phyloP scores from a whole-genome alignment of 192 early-diverging fungal genomes.

The Linnemannia exigua region DNA sequence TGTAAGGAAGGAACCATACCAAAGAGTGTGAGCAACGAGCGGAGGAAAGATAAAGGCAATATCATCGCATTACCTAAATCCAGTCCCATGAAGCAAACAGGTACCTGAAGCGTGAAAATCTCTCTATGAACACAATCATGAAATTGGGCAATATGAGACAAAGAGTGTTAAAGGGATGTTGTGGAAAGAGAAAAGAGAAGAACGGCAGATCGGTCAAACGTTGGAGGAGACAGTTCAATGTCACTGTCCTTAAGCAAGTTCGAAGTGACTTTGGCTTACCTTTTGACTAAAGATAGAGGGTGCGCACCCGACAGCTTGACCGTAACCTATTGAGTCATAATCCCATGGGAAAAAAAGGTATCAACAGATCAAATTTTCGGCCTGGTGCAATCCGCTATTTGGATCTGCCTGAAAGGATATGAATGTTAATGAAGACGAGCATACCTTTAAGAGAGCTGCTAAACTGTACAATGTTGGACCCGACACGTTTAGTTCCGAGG shows the following conservation, averaged over 20 bases:
- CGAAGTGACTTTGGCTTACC: not conserved
- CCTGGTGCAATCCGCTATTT: not conserved
- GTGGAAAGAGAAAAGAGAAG: too few relatives aligned
- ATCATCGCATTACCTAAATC: not conserved
- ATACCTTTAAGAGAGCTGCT: conserved; percentile 41
- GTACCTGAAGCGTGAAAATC: conserved; percentile 54
- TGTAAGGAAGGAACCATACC: not conserved
- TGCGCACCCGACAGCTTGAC: conserved; percentile 43
- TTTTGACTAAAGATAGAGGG: conserved; percentile 47
- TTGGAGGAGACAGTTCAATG: not conserved
- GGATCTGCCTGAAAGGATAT: not conserved
- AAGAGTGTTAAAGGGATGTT: not conserved
- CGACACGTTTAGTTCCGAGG: conserved; percentile 34
- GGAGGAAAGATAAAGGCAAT: not conserved
- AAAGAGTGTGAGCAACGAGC: not conserved
- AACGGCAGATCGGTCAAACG: not conserved
- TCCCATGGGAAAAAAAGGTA: not conserved
- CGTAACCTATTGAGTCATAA: conserved; percentile 22
- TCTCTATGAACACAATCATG: conserved; percentile 20
- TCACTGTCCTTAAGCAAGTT: not conserved
- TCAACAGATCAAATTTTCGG: not conserved
- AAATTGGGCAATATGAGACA: not conserved
- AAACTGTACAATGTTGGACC: conserved; percentile 12
- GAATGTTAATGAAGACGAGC: not conserved
- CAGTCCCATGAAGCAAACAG: too few relatives aligned